phyloP scores from a whole-genome alignment of 352 stramenopile genomes.

The Pythium graminicola region DNA sequence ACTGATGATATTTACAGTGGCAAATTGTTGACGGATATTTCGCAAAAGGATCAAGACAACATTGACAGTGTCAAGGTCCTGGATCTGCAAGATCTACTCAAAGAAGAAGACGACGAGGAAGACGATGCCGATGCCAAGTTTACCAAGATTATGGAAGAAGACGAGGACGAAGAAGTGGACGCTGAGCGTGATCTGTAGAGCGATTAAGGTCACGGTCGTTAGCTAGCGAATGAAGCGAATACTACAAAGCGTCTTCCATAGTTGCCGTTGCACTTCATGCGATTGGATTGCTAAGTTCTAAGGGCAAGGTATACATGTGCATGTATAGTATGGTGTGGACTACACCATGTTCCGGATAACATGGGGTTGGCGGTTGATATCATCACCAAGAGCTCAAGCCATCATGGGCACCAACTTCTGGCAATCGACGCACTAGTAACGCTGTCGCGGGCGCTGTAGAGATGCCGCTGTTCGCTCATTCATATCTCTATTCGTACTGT shows the following conservation, averaged over 20 bases:
- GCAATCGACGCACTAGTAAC: slow-evolving; percentile 88
- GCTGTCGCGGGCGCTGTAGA: not conserved
- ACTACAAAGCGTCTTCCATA: not conserved
- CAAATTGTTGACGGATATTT: slow-evolving; percentile 97
- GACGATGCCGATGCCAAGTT: slow-evolving; percentile 60
- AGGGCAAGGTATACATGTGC: not conserved
- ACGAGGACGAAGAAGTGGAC: slow-evolving; percentile 50
- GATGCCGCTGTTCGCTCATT: not conserved
- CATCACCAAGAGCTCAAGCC: not conserved
- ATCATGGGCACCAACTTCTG: slow-evolving; percentile 87
- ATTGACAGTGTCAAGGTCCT: slow-evolving; percentile 95
- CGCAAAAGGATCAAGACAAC: slow-evolving; percentile 96
- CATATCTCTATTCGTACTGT: not conserved
- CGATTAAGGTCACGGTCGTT: not conserved
- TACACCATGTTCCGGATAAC: slow-evolving; percentile 1
- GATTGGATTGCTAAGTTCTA: slow-evolving; percentile 1
- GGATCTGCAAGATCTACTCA: slow-evolving; percentile 78
- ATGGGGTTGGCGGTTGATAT: not conserved
- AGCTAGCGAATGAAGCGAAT: slow-evolving; percentile 2
- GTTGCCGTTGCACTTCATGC: not conserved
- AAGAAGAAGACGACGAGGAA: slow-evolving; percentile 76
- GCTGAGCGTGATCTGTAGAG: slow-evolving; percentile 66
- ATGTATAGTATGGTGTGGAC: not conserved
- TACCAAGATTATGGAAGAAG: slow-evolving; percentile 74
- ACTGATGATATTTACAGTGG: too few relatives aligned